Base-by-base conservation (phyloP, 2,329 filamentous ascomycete genomes). In the Zasmidium cellare region DNA sequence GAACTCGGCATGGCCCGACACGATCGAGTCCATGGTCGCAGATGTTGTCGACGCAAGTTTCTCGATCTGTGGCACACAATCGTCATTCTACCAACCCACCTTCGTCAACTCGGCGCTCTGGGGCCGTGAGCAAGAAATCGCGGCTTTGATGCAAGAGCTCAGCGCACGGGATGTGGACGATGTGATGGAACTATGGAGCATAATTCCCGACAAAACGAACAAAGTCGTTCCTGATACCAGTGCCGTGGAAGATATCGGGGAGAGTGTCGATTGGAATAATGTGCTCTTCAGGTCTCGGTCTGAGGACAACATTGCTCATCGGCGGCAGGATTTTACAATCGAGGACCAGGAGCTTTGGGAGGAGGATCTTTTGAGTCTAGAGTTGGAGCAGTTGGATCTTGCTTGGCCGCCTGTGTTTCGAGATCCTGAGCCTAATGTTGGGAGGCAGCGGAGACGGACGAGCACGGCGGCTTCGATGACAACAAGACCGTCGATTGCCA, bases 41-140 rank as follows among this genome's bases (percentile, higher is more conserved):
- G 62, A 62, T 19, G 41, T 64, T 2, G 51, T 60, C 31, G 62
- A 64, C n/a, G 60, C 57, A 1, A 46, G 47, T 38, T 51, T 60
- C 20, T 60, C 46, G 19, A 22, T 53, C n/a, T 44, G 35, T 20
- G 52, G 46, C 22, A 24, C 47, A 2, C 41, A 51, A 19, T 28
- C 38, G 3, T 51, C 46, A 6, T 56, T 51, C 31, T 31, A 46
- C 1, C 52, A 55, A 38, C 47, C 56, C n/a, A 45, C 49, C 11
- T 58, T 61, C 28, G 48, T 54, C 18, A 63, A 53, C 20, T 35
- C 55, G n/a, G 35, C 35, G 12, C 50, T 60, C 19, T 50, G 28
- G 20, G 52, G 55, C 3, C 44, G 59, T 12, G 61, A 62, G 50
- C 59, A 64, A 23, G 61, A 64, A 48, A 53, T 64, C 23, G 59